These are phyloP conservation scores for Lasiodiplodia sp. DNA, from an alignment of 2,329 filamentous ascomycete genomes.

Conservation along the genomic window DNA sequence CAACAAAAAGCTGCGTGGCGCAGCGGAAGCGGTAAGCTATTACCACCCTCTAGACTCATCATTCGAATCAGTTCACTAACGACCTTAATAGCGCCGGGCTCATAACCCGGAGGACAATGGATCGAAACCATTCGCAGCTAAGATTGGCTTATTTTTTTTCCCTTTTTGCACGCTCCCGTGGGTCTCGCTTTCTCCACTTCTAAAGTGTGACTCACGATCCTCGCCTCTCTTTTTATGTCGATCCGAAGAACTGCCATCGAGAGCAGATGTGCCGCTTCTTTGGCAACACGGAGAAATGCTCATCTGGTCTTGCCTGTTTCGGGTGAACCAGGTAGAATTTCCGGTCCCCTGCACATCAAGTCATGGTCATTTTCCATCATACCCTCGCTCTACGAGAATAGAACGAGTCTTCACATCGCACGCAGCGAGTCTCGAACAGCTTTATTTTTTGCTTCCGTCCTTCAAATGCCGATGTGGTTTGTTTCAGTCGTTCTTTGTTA, in stretches of 20 bases:
- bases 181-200: background rate
- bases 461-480: background rate
- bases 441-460: background rate
- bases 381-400: background rate
- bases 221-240: background rate
- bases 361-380: background rate
- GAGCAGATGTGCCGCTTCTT: background rate
- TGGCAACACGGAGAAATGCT: background rate
- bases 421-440: constrained; percentile 4
- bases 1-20: constrained; percentile 39
- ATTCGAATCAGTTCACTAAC: constrained; percentile 1
- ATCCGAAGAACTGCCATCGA: background rate
- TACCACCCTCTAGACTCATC: background rate
- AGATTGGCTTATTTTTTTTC: constrained; percentile 31
- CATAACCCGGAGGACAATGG: constrained; percentile 44
- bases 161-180: background rate
- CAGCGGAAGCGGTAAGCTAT: constrained; percentile 38
- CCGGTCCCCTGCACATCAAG: background rate
- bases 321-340: no score
- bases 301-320: background rate
- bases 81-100: constrained; percentile 36
- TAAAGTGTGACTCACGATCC: background rate
- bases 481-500: background rate
- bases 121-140: constrained; percentile 43
- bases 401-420: background rate